These are phyloP conservation scores for Vicia faba DNA, from an alignment of 306 rosid genomes.

Conservation along the genomic window DNA sequence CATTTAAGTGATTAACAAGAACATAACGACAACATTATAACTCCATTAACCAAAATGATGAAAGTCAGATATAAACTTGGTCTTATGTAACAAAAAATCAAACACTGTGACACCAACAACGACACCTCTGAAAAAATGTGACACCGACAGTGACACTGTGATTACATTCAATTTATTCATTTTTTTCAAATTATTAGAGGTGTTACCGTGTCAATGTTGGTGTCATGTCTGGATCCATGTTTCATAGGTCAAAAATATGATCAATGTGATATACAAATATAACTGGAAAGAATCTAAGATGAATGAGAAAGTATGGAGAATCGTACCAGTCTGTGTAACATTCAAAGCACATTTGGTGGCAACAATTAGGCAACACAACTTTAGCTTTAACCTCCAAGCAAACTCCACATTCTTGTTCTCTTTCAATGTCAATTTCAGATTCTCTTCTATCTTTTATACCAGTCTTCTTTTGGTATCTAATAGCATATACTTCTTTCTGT, in stretches of 20 bases:
- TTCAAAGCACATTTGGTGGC: conserved; percentile 74
- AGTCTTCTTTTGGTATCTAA: conserved; percentile 54
- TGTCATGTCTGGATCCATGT: too few relatives aligned
- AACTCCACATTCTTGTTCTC: conserved; percentile 94
- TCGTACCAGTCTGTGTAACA: conserved; percentile 84
- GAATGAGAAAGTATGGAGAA: conserved; percentile 18
- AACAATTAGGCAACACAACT: conserved; percentile 86
- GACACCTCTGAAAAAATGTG: too few relatives aligned
- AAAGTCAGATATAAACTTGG: neutral
- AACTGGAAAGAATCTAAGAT: conserved; percentile 9
- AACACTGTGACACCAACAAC: neutral
- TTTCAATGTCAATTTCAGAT: conserved; percentile 70
- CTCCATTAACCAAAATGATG: conserved; percentile 7
- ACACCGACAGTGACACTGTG: too few relatives aligned
- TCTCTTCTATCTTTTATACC: conserved; percentile 39
- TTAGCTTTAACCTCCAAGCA: conserved; percentile 82
- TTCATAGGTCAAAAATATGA: neutral
- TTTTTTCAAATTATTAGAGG: too few relatives aligned
- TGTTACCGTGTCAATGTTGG: too few relatives aligned
- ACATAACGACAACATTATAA: neutral
- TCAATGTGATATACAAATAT: neutral
- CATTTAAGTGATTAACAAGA: conserved; percentile 12
- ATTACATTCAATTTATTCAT: too few relatives aligned
- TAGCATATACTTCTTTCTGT: conserved; percentile 60
- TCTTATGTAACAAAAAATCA: neutral